Evolutionary conservation across 2,329 filamentous ascomycete genomes (phyloP).

Genomic region (Neurospora sp.): DNA sequence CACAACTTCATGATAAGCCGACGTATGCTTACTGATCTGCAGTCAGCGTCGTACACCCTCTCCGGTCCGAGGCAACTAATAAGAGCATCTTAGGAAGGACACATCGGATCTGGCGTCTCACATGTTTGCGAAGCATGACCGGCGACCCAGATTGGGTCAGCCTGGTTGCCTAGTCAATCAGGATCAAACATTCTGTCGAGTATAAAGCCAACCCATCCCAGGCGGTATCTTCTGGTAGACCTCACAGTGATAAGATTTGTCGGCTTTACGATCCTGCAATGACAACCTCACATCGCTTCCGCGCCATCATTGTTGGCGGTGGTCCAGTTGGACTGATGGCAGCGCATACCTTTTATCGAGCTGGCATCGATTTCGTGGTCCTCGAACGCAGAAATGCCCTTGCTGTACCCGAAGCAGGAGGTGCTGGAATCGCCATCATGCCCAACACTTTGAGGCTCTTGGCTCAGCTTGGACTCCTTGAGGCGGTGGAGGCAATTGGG

Average conservation of each 20-base stretch:
- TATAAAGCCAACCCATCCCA: not conserved
- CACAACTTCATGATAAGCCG: not conserved
- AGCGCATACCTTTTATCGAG: conserved; percentile 6
- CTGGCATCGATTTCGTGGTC: conserved; percentile 6
- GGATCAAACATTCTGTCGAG: not conserved
- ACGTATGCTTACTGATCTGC: not conserved
- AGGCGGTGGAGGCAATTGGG: not conserved
- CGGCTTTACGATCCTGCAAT: not conserved
- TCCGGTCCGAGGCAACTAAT: not conserved
- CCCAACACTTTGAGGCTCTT: conserved; percentile 2
- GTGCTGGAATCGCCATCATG: conserved; percentile 4
- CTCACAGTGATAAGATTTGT: not conserved
- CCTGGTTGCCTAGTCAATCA: not conserved
- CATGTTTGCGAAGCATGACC: not conserved
- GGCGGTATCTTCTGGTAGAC: not conserved
- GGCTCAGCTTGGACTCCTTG: conserved; percentile 4
- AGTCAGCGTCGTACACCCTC: not conserved
- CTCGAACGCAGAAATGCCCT: not conserved
- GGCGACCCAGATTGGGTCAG: not conserved
- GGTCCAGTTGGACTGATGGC: conserved; percentile 9
- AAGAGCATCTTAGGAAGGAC: not conserved
- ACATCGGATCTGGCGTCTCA: not conserved
- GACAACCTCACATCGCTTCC: not conserved
- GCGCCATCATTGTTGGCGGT: conserved; percentile 6
- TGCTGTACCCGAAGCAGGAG: conserved; percentile 1